These are phyloP conservation scores for Termitomyces eurrhizus DNA, from an alignment of 768 basidiomycete genomes.

Conservation along the genomic window DNA sequence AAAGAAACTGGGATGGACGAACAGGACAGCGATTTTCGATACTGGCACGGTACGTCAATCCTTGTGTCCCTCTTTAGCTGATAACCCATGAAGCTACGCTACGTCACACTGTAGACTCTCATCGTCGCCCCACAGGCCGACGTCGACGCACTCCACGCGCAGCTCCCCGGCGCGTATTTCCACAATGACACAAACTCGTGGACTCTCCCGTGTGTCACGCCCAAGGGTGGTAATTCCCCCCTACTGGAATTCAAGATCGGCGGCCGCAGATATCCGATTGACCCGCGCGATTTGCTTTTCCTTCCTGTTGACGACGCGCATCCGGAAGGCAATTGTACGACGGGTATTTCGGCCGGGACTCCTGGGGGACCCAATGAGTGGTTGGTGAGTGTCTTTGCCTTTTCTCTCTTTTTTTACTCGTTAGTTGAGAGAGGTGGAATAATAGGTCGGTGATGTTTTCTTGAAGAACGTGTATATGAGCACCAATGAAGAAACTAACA, in stretches of 20 bases:
- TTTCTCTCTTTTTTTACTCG: neutral
- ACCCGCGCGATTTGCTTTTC: constrained; percentile 54
- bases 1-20: constrained; percentile 31
- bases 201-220: constrained; percentile 54
- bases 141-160: constrained; percentile 48
- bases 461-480: constrained; percentile 39
- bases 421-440: neutral
- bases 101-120: constrained; percentile 14
- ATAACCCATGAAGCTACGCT: neutral
- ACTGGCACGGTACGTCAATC: constrained; percentile 30
- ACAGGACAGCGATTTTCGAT: constrained; percentile 55
- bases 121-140: constrained; percentile 30
- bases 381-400: constrained; percentile 20
- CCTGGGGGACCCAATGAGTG: constrained; percentile 49
- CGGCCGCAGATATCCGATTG: constrained; percentile 53
- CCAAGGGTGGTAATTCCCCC: constrained; percentile 40
- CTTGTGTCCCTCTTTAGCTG: neutral
- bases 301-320: constrained; percentile 44
- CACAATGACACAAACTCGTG: constrained; percentile 40
- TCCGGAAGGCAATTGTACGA: constrained; percentile 50
- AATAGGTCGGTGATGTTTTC: constrained; percentile 36
- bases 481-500: constrained; percentile 30
- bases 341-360: constrained; percentile 54
- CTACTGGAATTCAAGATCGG: constrained; percentile 54
- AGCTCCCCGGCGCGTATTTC: constrained; percentile 51